These are phyloP conservation scores for Saposhnikovia divaricata DNA, from an alignment of 129 eudicot species.

Conservation along the genomic window DNA sequence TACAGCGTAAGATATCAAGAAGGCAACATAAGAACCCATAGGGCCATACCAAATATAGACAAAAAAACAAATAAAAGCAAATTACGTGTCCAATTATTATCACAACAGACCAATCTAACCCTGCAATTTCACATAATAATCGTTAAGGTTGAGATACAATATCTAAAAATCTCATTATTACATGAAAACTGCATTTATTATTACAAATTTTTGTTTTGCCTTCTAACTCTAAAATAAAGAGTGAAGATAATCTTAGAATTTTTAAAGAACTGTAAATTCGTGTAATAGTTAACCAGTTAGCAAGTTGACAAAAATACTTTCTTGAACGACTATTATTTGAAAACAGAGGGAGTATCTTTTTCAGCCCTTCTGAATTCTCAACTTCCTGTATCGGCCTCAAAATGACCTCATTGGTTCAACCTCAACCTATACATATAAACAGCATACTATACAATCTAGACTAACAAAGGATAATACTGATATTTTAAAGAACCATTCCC, in stretches of 20 bases:
- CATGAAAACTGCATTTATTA: not conserved
- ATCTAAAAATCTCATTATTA: not conserved
- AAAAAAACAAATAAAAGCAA: not conserved
- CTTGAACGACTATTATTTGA: not conserved
- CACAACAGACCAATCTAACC: not conserved
- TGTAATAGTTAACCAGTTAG: not conserved
- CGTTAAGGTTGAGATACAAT: not conserved
- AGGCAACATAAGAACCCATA: not conserved
- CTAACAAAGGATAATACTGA: not conserved
- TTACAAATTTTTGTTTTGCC: not conserved
- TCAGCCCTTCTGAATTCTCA: not conserved
- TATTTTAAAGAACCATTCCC: not conserved
- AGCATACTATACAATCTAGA: not conserved
- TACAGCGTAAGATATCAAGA: not conserved
- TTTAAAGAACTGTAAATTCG: not conserved
- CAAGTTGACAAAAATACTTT: not conserved
- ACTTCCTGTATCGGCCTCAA: not conserved
- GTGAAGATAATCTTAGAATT: not conserved
- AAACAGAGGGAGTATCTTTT: not conserved
- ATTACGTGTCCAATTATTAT: not conserved
- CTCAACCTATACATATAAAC: not conserved
- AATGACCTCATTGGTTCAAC: not conserved
- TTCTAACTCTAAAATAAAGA: not conserved
- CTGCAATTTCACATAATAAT: not conserved
- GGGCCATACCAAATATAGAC: not conserved